Evolutionary conservation across 1,284 basidiomycete genomes (phyloP).

Genomic region (Ceratobasidium theobromae): DNA sequence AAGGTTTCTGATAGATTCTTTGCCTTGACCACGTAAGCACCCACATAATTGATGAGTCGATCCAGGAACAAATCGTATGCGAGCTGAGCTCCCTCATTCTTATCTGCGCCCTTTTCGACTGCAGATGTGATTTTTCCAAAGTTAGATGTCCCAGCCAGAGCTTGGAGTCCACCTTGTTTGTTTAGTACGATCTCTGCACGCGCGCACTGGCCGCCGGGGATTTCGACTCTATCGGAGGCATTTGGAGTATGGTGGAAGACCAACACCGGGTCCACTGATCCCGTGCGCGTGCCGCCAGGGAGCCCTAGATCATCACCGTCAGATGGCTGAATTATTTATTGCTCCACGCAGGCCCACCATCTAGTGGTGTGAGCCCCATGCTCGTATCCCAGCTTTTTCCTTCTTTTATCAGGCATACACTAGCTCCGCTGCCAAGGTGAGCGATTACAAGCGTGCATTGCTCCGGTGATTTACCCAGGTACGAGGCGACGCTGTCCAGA

Average conservation of each 20-base stretch:
- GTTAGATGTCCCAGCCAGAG: constrained; percentile 73
- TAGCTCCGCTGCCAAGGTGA: constrained; percentile 85
- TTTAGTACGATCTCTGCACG: constrained; percentile 13
- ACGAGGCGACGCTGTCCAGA: constrained; percentile 54
- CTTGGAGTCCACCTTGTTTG: constrained; percentile 60
- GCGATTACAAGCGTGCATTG: constrained; percentile 70
- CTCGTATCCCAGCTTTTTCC: constrained; percentile 78
- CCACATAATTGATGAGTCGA: constrained; percentile 68
- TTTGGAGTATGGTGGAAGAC: constrained; percentile 83
- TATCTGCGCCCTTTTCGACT: constrained; percentile 29
- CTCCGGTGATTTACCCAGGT: constrained; percentile 55
- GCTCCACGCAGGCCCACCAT: constrained; percentile 43
- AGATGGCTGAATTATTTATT: background rate
- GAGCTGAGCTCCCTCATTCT: constrained; percentile 40
- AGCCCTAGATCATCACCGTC: constrained; percentile 49
- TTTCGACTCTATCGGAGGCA: constrained; percentile 70
- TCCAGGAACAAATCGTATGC: constrained; percentile 78
- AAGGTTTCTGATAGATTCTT: constrained; percentile 50
- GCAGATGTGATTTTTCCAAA: constrained; percentile 63
- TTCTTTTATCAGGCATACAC: constrained; percentile 67
- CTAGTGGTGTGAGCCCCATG: constrained; percentile 78
- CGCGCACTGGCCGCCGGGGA: background rate
- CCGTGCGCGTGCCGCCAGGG: constrained; percentile 83
- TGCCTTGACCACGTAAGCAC: constrained; percentile 73
- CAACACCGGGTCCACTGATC: constrained; percentile 77